These are phyloP conservation scores for Kodamaea sp. DNA, from an alignment of 1,139 yeast species.

Conservation along the genomic window DNA sequence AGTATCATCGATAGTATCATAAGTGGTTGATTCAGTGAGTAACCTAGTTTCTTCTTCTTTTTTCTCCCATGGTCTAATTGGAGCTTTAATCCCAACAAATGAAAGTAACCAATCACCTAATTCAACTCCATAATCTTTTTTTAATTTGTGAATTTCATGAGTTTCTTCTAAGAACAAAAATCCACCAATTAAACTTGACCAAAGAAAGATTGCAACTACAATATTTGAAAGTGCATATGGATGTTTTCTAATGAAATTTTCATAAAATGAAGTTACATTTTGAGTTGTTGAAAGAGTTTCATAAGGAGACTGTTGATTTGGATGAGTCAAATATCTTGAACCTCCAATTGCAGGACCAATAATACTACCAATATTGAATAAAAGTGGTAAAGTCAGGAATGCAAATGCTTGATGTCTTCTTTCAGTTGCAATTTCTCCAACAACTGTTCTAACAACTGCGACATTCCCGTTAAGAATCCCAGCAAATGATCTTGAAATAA, in stretches of 20 bases:
- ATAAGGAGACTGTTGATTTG: slow-evolving; percentile 13
- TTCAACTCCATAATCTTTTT: slow-evolving; percentile 50
- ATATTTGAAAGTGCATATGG: slow-evolving; percentile 64
- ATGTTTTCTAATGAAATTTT: slow-evolving; percentile 33
- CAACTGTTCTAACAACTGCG: slow-evolving; percentile 36
- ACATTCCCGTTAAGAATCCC: slow-evolving; percentile 37
- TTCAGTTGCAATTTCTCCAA: slow-evolving; percentile 37
- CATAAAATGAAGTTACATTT: slow-evolving; percentile 8
- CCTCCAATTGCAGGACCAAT: slow-evolving; percentile 53
- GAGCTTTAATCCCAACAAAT: slow-evolving; percentile 29
- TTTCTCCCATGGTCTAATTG: slow-evolving; percentile 33
- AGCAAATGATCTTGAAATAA: slow-evolving; percentile 30
- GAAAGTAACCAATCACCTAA: slow-evolving; percentile 46
- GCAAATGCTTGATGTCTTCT: slow-evolving; percentile 37
- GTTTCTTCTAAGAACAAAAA: slow-evolving; percentile 62
- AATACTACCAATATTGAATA: slow-evolving; percentile 32
- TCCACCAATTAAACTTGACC: slow-evolving; percentile 37
- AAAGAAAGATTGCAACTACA: slow-evolving; percentile 45
- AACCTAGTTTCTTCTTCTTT: slow-evolving; percentile 1
- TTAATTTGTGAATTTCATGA: slow-evolving; percentile 39
- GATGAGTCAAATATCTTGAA: slow-evolving; percentile 35
- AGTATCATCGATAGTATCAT: slow-evolving; percentile 20
- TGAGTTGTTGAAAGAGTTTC: not conserved
- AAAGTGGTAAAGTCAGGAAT: slow-evolving; percentile 32
- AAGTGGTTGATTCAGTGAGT: slow-evolving; percentile 3